Conservation (phyloP, 2,329 filamentous ascomycete species). For the Penicillium hordei region DNA sequence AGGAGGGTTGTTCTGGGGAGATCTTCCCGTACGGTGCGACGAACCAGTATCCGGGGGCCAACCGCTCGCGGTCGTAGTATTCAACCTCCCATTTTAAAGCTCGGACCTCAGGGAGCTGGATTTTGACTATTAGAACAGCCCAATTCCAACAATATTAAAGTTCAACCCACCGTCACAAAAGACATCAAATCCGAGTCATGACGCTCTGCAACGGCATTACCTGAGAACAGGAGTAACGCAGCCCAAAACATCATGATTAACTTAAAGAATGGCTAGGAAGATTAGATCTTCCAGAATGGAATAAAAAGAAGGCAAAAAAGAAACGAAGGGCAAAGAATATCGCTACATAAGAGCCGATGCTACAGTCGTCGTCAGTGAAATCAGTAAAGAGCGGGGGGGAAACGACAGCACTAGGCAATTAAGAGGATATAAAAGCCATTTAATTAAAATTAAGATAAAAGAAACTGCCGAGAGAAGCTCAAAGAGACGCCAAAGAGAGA, state of each 20-base stretch:
- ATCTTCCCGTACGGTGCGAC: slow-evolving; percentile 46
- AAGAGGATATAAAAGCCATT: slow-evolving; percentile 5
- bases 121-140: slow-evolving; percentile 5
- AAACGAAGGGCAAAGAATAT: neutral
- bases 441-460: slow-evolving; percentile 11
- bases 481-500: slow-evolving; percentile 4
- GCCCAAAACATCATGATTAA: slow-evolving; percentile 26
- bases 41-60: slow-evolving; percentile 50
- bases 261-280: slow-evolving; percentile 33
- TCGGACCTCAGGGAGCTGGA: slow-evolving; percentile 32
- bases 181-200: slow-evolving; percentile 36
- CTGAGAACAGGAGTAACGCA: slow-evolving; percentile 27
- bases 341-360: neutral
- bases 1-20: slow-evolving; percentile 22
- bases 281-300: slow-evolving; percentile 12
- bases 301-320: slow-evolving; percentile 5
- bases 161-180: slow-evolving; percentile 34
- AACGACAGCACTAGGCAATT: neutral
- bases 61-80: slow-evolving; percentile 23
- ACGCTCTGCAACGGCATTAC: slow-evolving; percentile 23
- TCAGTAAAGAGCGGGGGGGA: neutral
- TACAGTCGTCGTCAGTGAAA: neutral
- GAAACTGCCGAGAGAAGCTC: neutral
- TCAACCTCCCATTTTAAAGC: slow-evolving; percentile 31
- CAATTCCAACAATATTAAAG: neutral